A percentile compares a stretch with the other conserved stretches of the same genome.
Evolutionary conservation across 2,329 filamentous ascomycete species (phyloP).

Genomic region (Botrytis galanthina): DNA sequence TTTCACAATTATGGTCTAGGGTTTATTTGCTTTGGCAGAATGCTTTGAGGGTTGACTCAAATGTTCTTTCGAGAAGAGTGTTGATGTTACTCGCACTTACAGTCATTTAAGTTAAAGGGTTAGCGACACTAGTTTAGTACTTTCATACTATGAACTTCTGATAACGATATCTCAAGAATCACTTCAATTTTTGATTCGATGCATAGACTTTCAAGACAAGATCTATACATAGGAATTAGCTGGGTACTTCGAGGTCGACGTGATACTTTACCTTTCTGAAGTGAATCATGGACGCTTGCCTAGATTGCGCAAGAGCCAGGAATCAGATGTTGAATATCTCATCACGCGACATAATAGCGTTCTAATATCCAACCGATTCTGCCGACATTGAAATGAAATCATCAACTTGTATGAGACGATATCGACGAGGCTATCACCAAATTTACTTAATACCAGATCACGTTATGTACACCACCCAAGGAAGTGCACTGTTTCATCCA

Average conservation of each 20-base stretch:
- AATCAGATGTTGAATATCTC: neutral
- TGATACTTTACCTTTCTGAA: neutral
- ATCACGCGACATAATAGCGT: accelerated
- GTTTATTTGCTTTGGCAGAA: neutral
- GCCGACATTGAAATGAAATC: neutral
- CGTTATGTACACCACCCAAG: neutral
- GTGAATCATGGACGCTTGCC: neutral
- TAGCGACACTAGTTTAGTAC: neutral
- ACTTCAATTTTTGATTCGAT: accelerated
- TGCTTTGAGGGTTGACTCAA: neutral
- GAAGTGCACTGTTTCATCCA: neutral
- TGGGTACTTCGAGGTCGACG: neutral
- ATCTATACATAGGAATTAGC: neutral
- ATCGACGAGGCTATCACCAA: neutral
- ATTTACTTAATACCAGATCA: neutral
- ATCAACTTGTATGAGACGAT: neutral
- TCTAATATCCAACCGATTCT: neutral
- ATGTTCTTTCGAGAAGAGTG: neutral
- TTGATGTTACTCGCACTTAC: neutral
- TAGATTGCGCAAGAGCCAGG: neutral
- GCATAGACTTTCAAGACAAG: accelerated
- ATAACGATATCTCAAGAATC: neutral
- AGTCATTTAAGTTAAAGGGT: neutral
- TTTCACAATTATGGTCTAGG: no score
- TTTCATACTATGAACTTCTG: neutral